Evolutionary conservation across 768 basidiomycete genomes (phyloP).

Genomic region (Baorangia bicolor): DNA sequence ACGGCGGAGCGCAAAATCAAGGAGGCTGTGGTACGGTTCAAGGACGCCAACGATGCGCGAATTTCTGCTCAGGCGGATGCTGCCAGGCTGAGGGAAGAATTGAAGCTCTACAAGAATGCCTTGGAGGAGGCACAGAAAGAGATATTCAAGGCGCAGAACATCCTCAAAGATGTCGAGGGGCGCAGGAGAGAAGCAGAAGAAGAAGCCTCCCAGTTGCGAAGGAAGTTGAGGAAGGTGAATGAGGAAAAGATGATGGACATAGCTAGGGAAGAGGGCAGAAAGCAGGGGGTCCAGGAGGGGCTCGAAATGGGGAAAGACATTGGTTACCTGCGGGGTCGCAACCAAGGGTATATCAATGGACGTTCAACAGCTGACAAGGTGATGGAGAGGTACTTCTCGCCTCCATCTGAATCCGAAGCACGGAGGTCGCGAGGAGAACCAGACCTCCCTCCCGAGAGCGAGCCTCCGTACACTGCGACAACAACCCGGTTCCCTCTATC

Average conservation of each 20-base stretch:
- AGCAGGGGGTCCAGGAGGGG: constrained; percentile 59
- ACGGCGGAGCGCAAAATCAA: constrained; percentile 48
- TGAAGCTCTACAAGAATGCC: constrained; percentile 61
- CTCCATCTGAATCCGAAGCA: constrained; percentile 25
- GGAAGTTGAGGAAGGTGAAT: constrained; percentile 51
- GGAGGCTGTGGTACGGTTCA: constrained; percentile 53
- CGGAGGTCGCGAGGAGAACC: constrained; percentile 29
- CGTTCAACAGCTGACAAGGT: constrained; percentile 31
- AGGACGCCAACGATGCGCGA: constrained; percentile 57
- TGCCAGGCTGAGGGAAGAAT: constrained; percentile 52
- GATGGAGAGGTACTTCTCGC: constrained; percentile 34
- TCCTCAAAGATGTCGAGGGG: constrained; percentile 56
- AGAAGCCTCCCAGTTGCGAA: constrained; percentile 55
- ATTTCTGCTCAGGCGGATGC: constrained; percentile 55
- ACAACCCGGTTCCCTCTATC: constrained; percentile 24
- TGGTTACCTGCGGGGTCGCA: constrained; percentile 43
- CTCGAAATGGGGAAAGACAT: constrained; percentile 46
- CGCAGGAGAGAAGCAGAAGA: constrained; percentile 64
- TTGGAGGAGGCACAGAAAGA: constrained; percentile 67
- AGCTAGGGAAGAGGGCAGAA: constrained; percentile 65
- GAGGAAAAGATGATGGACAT: constrained; percentile 52
- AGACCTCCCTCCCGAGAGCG: constrained; percentile 26
- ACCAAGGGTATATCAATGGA: constrained; percentile 29
- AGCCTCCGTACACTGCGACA: constrained; percentile 19
- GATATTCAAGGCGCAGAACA: constrained; percentile 63